Evolutionary conservation across 2,329 filamentous ascomycete genomes (phyloP).

Genomic region (Chaetoscypha palmicola): DNA sequence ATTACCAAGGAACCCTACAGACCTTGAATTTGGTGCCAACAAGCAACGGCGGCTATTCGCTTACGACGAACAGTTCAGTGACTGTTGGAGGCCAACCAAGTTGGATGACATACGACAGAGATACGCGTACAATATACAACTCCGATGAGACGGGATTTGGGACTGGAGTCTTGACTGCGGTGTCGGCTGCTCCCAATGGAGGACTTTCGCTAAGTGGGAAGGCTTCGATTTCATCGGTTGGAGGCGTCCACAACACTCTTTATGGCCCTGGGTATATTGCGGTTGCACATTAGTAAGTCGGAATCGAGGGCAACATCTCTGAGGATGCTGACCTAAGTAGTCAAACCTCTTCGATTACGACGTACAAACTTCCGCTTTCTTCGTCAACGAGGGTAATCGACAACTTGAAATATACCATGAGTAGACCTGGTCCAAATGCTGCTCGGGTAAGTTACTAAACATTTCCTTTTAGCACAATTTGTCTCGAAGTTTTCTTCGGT

Average conservation of each 20-base stretch:
- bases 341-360: conserved; percentile 18
- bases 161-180: conserved; percentile 30
- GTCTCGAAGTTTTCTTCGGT: too few relatives aligned
- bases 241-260: conserved; percentile 19
- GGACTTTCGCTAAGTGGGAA: conserved; percentile 32
- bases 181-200: conserved; percentile 34
- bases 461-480: too few relatives aligned
- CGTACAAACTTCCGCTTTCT: conserved; percentile 19
- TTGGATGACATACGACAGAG: conserved; percentile 39
- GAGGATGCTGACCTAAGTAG: conserved; percentile 11
- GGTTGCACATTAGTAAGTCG: conserved; percentile 22
- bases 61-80: conserved; percentile 22
- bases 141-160: conserved; percentile 36
- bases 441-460: conserved; percentile 11
- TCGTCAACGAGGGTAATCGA: conserved; percentile 25
- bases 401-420: conserved; percentile 34
- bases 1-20: conserved; percentile 39
- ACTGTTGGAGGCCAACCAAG: conserved; percentile 35
- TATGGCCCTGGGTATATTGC: conserved; percentile 22
- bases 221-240: conserved; percentile 9
- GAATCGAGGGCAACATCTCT: neutral
- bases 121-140: conserved; percentile 36
- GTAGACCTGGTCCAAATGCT: conserved; percentile 29
- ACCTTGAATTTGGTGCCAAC: conserved; percentile 32
- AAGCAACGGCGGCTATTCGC: conserved; percentile 9